These are phyloP conservation scores for Gaillardinia entomophila DNA, from an alignment of 805 yeast genomes.

Conservation along the genomic window DNA sequence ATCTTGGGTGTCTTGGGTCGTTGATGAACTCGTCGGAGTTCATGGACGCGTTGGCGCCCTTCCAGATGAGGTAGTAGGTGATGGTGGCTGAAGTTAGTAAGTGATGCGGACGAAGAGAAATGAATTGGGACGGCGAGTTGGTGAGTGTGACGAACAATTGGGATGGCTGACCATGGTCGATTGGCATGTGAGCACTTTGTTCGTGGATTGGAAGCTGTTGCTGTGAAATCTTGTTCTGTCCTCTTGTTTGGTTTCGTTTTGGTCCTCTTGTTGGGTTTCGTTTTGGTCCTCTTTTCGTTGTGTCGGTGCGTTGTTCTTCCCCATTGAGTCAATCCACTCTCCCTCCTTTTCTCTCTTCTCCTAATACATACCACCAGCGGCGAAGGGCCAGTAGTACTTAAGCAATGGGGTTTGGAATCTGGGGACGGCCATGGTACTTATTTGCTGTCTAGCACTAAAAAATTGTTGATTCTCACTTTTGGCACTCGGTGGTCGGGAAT, in stretches of 20 bases:
- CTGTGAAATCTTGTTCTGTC: not conserved
- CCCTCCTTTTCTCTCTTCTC: not conserved
- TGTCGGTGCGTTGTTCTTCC: too few relatives aligned
- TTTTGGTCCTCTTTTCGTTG: too few relatives aligned
- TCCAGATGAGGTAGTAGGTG: constrained; percentile 66
- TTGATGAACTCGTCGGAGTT: constrained; percentile 78
- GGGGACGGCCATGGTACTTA: constrained; percentile 31
- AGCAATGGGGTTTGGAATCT: constrained; percentile 47
- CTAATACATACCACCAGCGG: constrained; percentile 64
- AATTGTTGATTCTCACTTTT: not conserved
- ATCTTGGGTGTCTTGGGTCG: constrained; percentile 96
- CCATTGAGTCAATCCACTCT: not conserved
- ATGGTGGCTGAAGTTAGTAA: constrained; percentile 39
- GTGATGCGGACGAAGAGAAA: constrained; percentile 7
- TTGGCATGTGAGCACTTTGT: too few relatives aligned
- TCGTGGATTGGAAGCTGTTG: not conserved
- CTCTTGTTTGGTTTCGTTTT: not conserved
- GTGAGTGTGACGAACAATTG: not conserved
- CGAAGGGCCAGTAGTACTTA: constrained; percentile 86
- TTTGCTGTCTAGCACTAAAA: not conserved
- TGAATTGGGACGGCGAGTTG: not conserved
- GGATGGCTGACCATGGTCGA: not conserved
- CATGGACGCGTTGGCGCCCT: constrained; percentile 63
- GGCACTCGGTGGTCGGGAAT: not conserved
- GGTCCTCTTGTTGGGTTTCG: not conserved